A percentile compares a stretch with the other conserved stretches of the same genome.
Conservation (phyloP, 441 rosid species). For the Erysimum cheiri region DNA sequence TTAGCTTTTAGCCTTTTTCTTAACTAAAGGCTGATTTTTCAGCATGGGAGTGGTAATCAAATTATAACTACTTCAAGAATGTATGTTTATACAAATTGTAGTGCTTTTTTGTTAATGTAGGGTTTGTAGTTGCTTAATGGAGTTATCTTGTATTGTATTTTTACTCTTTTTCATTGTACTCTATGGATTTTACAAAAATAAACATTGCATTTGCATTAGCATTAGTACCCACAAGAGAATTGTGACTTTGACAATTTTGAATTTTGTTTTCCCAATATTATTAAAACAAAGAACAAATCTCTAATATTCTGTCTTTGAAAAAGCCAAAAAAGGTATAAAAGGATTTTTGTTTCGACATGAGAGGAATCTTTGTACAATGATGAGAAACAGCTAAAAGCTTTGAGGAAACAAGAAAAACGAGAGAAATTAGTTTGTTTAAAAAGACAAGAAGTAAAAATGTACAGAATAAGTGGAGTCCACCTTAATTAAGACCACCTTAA, state of each 20-base stretch:
- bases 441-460: conserved; percentile 11
- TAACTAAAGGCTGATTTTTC: conserved; percentile 38
- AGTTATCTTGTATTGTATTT: conserved; percentile 7
- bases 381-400: conserved; percentile 53
- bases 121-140: conserved; percentile 8
- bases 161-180: not conserved
- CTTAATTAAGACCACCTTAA: conserved; percentile 22
- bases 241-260: not conserved
- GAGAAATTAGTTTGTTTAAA: conserved; percentile 13
- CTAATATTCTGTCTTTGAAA: not conserved
- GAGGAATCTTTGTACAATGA: conserved; percentile 46
- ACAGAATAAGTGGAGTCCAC: conserved; percentile 29
- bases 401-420: conserved; percentile 20
- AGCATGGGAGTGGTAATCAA: conserved; percentile 21
- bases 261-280: no score
- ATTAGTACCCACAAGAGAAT: no score
- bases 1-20: conserved; percentile 26
- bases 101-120: conserved; percentile 5
- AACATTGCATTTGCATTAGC: not conserved
- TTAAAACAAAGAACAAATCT: not conserved
- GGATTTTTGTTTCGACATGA: conserved; percentile 32
- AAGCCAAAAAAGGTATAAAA: conserved; percentile 13
- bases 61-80: conserved; percentile 10
- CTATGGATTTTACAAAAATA: not conserved
- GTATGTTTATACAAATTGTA: conserved; percentile 28